phyloP scores from a whole-genome alignment of 2,329 filamentous ascomycete genomes.

The Hirsutella minnesotensis region DNA sequence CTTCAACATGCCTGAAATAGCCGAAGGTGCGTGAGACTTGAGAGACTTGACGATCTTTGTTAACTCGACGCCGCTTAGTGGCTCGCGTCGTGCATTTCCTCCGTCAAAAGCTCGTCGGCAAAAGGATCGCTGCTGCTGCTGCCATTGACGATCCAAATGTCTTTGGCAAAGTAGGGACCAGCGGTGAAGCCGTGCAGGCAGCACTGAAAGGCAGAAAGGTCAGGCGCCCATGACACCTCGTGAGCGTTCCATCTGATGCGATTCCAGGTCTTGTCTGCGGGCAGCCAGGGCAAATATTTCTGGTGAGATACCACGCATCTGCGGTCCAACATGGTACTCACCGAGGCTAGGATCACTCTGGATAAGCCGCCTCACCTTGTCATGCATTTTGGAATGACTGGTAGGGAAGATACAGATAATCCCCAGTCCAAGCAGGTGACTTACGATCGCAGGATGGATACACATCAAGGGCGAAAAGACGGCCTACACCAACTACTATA shows the following conservation, averaged over 20 bases:
- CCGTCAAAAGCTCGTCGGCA: constrained; percentile 71
- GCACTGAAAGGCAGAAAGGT: constrained; percentile 63
- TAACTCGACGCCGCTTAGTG: constrained; percentile 31
- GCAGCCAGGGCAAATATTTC: constrained; percentile 94
- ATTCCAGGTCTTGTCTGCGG: constrained; percentile 45
- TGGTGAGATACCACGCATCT: no score
- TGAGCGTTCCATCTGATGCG: not conserved
- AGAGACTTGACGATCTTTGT: not conserved
- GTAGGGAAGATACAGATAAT: constrained; percentile 13
- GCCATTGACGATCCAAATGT: constrained; percentile 73
- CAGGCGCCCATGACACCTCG: not conserved
- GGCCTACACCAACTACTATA: constrained; percentile 73
- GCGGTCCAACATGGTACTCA: not conserved
- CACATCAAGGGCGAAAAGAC: constrained; percentile 72
- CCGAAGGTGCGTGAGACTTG: constrained; percentile 34
- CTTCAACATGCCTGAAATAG: constrained; percentile 48
- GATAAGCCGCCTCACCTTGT: constrained; percentile 74
- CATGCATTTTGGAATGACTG: constrained; percentile 74
- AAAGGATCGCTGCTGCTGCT: constrained; percentile 57
- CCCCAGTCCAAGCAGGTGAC: not conserved
- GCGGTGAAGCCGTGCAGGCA: constrained; percentile 59
- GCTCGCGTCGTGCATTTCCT: constrained; percentile 81
- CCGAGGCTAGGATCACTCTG: constrained; percentile 31
- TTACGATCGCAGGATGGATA: constrained; percentile 54
- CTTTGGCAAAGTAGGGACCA: constrained; percentile 84